These are phyloP conservation scores for Oryza nivara DNA, from an alignment of 176 grass and related monocot genomes.

Conservation along the genomic window DNA sequence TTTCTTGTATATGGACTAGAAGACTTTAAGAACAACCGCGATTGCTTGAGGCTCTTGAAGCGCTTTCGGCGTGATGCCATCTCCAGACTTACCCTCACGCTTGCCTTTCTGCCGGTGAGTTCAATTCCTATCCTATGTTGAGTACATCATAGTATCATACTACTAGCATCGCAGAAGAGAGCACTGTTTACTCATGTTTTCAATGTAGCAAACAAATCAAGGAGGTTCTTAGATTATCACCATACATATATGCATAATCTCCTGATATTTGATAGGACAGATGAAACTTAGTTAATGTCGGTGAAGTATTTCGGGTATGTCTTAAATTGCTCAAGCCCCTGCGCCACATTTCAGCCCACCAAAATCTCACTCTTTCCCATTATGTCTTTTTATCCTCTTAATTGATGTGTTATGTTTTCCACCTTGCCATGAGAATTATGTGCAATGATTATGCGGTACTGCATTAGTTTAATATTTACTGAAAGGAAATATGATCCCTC, in stretches of 20 bases:
- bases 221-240: too few species aligned
- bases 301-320: neutral
- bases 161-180: neutral
- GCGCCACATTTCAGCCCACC: neutral
- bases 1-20: slow-evolving; percentile 17
- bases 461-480: neutral
- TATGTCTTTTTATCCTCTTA: too few species aligned
- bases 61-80: neutral
- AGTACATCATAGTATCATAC: neutral
- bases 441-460: neutral
- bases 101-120: neutral
- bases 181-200: neutral
- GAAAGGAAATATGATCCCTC: neutral
- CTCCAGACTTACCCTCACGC: neutral
- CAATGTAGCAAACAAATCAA: neutral
- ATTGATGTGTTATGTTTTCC: neutral
- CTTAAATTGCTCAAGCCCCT: slow-evolving; percentile 1
- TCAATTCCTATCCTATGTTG: too few species aligned
- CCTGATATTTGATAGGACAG: too few species aligned
- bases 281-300: too few species aligned
- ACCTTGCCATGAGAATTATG: neutral
- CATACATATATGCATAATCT: neutral
- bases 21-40: neutral
- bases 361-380: neutral
- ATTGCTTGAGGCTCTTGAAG: neutral